Evolutionary conservation across 192 early-diverging fungal genomes (phyloP).

Genomic region (Linnemannia elongata): DNA sequence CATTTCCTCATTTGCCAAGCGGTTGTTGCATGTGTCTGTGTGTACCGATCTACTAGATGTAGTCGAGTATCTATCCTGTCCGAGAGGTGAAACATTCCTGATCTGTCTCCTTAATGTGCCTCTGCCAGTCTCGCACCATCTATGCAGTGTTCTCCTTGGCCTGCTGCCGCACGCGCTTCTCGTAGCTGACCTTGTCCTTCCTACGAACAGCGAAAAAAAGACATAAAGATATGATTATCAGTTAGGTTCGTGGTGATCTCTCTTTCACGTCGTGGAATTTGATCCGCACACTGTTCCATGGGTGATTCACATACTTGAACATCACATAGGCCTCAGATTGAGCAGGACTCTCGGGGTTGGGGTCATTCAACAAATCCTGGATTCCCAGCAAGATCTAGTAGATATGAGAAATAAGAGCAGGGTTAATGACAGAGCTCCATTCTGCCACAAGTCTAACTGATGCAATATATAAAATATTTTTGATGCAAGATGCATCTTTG

Average conservation of each 20-base stretch:
- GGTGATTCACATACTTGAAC: slow-evolving; percentile 65
- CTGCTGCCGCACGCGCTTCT: slow-evolving; percentile 70
- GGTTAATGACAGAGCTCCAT: neutral
- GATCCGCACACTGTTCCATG: slow-evolving; percentile 12
- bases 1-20: neutral
- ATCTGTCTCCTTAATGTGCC: neutral
- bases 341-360: slow-evolving; percentile 93
- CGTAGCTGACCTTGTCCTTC: slow-evolving; percentile 66
- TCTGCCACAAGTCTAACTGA: neutral
- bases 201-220: slow-evolving; percentile 26
- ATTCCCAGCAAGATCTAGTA: slow-evolving; percentile 91
- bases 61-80: neutral
- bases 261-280: neutral
- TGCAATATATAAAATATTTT: neutral
- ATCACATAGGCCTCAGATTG: slow-evolving; percentile 86
- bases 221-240: neutral
- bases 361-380: slow-evolving; percentile 90
- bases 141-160: slow-evolving; percentile 62
- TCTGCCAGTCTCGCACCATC: neutral
- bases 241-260: neutral
- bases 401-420: neutral
- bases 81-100: neutral
- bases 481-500: neutral
- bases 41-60: neutral
- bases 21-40: neutral